Evolutionary conservation across 2,329 filamentous ascomycete species (phyloP).

Genomic region (Pseudocercospora vitis): DNA sequence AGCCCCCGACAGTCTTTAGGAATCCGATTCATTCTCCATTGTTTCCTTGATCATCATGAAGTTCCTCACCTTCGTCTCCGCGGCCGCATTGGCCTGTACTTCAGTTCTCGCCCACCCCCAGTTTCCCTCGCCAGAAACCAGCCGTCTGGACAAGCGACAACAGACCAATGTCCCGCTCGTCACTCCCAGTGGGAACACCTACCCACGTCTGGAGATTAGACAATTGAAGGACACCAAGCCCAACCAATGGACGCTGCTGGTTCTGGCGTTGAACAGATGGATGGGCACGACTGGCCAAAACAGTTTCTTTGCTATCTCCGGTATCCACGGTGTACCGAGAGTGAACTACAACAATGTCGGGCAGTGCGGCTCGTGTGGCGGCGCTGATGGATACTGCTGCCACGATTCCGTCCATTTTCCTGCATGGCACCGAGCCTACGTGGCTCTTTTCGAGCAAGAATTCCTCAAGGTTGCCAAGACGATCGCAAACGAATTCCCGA

Average conservation of each 20-base stretch:
- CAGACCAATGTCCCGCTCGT: slow-evolving; percentile 7
- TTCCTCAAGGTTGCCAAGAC: slow-evolving; percentile 25
- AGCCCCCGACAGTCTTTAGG: slow-evolving; percentile 8
- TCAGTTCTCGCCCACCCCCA: slow-evolving; percentile 24
- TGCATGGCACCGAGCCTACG: slow-evolving; percentile 32
- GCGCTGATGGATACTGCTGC: slow-evolving; percentile 30
- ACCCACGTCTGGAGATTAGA: slow-evolving; percentile 30
- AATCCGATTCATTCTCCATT: slow-evolving; percentile 2
- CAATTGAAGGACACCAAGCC: slow-evolving; percentile 27
- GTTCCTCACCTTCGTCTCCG: slow-evolving; percentile 20
- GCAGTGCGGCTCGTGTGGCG: slow-evolving; percentile 25
- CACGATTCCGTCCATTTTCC: slow-evolving; percentile 33
- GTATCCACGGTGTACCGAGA: slow-evolving; percentile 32
- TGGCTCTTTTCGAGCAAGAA: slow-evolving; percentile 34
- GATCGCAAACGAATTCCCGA: slow-evolving; percentile 25
- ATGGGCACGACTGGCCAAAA: slow-evolving; percentile 15
- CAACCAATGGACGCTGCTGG: slow-evolving; percentile 31
- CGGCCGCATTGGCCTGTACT: slow-evolving; percentile 24
- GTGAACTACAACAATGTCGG: slow-evolving; percentile 27
- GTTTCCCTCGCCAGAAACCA: slow-evolving; percentile 7
- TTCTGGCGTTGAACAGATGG: slow-evolving; percentile 28
- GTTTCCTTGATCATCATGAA: slow-evolving; percentile 20
- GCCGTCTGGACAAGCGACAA: slow-evolving; percentile 22
- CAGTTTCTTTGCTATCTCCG: slow-evolving; percentile 28
- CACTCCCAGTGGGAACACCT: slow-evolving; percentile 16